Base-by-base conservation (phyloP, 352 stramenopile species). In the Pelagophyceae sp. region DNA sequence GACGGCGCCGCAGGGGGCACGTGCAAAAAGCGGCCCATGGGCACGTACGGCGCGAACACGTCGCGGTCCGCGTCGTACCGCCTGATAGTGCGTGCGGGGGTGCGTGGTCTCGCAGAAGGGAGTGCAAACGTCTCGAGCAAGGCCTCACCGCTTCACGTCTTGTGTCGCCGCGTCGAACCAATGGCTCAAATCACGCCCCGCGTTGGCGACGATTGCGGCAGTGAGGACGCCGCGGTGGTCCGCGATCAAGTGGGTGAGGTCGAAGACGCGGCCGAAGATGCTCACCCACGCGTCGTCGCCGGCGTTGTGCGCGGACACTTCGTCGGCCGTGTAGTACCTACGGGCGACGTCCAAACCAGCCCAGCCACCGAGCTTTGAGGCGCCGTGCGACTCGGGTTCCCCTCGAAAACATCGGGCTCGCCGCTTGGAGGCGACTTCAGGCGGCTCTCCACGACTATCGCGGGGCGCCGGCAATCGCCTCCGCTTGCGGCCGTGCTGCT, bases 151-250 rank as follows among this genome's bases (percentile, higher is more conserved):
- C 45, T 54, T 54, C 84, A 92, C 87, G 72, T 94, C 86, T 6
- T 85, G 79, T 0, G 86, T 93, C 2, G 87, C 82, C 3, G 74
- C 38, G 40, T 95, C 87, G 78, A 97, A 97, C 92, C 92, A 97
- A 76, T 96, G 90, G 23, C 45, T 23, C 45, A 54, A 54, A 54
- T 54, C 11, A 54, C 11, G 45, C 45, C 45, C 45, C 45, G 45
- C 11, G 45, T 23, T 23, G 45, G 23, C 45, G 45, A 54, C 45
- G 23, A 54, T 23, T 54, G 45, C n/a, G n/a, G n/a, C n/a, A 61
- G 50, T 27, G 27, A 27, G 17, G 38, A 40, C 35, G 31, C 91
- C 88, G 91, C 74, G 31, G 50, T 95, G 86, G 3, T 87, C 80
- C 15, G 72, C 72, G 33, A 97, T 86, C 23, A 97, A 78, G 20